A percentile compares a stretch with the other conserved stretches of the same genome.
These are phyloP conservation scores for Penicillium canescens DNA, from an alignment of 495 filamentous ascomycete genomes.

Conservation along the genomic window DNA sequence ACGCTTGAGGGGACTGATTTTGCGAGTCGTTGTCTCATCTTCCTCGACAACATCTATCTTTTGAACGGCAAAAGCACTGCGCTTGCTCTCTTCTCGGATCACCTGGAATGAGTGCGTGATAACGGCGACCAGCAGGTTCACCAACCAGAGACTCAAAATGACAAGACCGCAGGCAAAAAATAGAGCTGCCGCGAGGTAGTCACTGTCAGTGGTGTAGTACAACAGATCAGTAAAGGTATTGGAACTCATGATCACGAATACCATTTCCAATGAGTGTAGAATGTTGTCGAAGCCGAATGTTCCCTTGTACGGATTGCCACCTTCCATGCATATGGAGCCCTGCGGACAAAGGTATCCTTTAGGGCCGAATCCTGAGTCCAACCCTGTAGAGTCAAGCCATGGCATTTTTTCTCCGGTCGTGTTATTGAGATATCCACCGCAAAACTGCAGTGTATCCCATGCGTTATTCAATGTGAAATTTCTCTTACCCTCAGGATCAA, in stretches of 20 bases:
- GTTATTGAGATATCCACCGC: constrained; percentile 75
- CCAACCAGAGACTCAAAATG: constrained; percentile 94
- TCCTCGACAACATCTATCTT: constrained; percentile 52
- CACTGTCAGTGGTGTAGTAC: constrained; percentile 87
- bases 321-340: constrained; percentile 79
- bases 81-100: constrained; percentile 93
- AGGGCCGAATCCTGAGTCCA: constrained; percentile 42
- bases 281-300: constrained; percentile 97
- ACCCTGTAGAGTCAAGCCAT: constrained; percentile 61
- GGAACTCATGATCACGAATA: constrained; percentile 98
- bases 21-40: constrained; percentile 38
- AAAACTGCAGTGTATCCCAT: constrained; percentile 68
- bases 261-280: constrained; percentile 81
- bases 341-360: constrained; percentile 93
- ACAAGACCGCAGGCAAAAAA: constrained; percentile 87
- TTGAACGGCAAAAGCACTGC: constrained; percentile 85
- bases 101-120: constrained; percentile 99
- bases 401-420: constrained; percentile 56
- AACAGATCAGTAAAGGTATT: constrained; percentile 96
- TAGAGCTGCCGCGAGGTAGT: constrained; percentile 81
- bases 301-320: constrained; percentile 75
- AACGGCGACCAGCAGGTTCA: constrained; percentile 94
- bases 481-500: constrained; percentile 49
- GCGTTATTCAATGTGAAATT: constrained; percentile 47
- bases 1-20: constrained; percentile 58